Conservation (phyloP, 495 filamentous ascomycete species). For the Penicillium manginii region DNA sequence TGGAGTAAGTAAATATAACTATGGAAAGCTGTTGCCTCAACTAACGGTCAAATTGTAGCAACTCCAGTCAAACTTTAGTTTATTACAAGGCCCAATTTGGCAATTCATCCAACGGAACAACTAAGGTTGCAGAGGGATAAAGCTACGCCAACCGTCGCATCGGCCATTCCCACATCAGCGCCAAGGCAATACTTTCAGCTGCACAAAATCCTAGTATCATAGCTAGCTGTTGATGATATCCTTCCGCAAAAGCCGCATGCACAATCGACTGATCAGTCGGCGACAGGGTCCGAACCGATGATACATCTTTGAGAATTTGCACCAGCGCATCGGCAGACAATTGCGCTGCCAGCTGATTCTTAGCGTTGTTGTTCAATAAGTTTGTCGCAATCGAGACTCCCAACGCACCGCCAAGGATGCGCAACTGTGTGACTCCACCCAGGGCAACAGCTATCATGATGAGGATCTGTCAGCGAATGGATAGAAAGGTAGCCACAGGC, state of each 20-base stretch:
- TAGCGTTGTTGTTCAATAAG: conserved; percentile 1
- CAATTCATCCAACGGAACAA: too few relatives aligned
- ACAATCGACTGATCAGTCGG: not conserved
- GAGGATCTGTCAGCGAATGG: too few relatives aligned
- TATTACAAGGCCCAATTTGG: too few relatives aligned
- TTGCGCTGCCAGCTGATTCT: not conserved
- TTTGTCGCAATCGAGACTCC: conserved; percentile 4
- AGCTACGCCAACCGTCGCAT: conserved; percentile 2
- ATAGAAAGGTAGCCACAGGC: not conserved
- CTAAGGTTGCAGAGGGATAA: too few relatives aligned
- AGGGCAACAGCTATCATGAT: not conserved
- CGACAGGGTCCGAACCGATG: not conserved
- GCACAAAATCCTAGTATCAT: conserved; percentile 7
- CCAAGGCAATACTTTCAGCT: not conserved
- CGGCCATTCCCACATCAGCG: conserved; percentile 8
- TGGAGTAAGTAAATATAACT: too few relatives aligned
- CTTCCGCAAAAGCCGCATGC: not conserved
- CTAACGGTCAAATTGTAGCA: too few relatives aligned
- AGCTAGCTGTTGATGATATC: not conserved
- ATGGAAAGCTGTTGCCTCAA: too few relatives aligned
- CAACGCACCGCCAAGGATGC: conserved; percentile 1
- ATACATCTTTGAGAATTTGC: conserved; percentile 3
- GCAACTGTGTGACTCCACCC: conserved; percentile 5
- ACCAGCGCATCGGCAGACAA: not conserved
- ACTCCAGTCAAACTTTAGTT: too few relatives aligned